These are phyloP conservation scores for Aureoboletus auriporus DNA, from an alignment of 768 basidiomycete genomes.

Conservation along the genomic window DNA sequence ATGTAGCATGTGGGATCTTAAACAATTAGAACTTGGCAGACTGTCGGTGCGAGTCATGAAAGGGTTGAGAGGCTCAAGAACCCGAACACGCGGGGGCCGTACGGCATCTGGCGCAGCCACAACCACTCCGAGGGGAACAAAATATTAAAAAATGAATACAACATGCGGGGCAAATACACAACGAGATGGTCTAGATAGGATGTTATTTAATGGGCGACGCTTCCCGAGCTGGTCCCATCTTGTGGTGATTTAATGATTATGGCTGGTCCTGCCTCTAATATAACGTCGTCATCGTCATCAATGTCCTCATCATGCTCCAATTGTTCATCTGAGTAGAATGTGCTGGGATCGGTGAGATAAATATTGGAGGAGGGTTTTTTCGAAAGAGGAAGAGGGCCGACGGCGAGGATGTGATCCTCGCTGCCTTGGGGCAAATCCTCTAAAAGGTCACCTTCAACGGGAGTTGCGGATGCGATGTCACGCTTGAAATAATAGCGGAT, in stretches of 20 bases:
- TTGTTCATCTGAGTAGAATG: conserved; percentile 38
- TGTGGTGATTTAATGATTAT: conserved; percentile 37
- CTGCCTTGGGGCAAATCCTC: conserved; percentile 33
- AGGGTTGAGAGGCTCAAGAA: no score
- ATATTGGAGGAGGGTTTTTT: conserved; percentile 39
- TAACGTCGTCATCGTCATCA: conserved; percentile 64
- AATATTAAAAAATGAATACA: conserved; percentile 9
- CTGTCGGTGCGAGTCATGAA: no score
- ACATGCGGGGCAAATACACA: conserved; percentile 13
- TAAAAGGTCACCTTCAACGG: conserved; percentile 32
- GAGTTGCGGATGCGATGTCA: conserved; percentile 43
- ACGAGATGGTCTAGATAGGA: conserved; percentile 4
- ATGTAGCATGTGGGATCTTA: conserved; percentile 18
- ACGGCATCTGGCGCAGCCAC: conserved; percentile 5
- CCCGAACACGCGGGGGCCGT: no score
- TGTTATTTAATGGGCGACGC: conserved; percentile 7
- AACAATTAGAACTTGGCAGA: no score
- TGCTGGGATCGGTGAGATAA: conserved; percentile 35
- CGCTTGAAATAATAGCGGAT: conserved; percentile 78
- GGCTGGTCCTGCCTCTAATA: conserved; percentile 73
- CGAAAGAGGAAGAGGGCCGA: conserved; percentile 46
- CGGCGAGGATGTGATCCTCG: conserved; percentile 50
- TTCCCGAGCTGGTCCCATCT: conserved; percentile 24
- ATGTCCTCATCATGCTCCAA: conserved; percentile 57
- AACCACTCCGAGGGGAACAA: neutral